Evolutionary conservation across 2,329 filamentous ascomycete species (phyloP).

Genomic region (Alternaria tenuissima): DNA sequence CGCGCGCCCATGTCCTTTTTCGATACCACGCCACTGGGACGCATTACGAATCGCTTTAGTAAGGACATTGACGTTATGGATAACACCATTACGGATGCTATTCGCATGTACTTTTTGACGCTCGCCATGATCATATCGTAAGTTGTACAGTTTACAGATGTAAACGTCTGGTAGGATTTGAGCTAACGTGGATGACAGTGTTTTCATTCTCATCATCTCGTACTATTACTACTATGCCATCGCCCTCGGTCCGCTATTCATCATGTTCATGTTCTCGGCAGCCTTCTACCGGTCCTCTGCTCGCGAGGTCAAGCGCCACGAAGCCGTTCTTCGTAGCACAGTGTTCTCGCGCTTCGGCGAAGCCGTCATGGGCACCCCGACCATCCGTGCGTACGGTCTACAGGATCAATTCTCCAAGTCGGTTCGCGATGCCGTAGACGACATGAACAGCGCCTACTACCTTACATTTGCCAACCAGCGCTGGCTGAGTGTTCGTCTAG

Average conservation of each 20-base stretch:
- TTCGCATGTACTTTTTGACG: conserved; percentile 92
- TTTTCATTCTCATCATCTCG: conserved; percentile 91
- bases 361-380: conserved; percentile 81
- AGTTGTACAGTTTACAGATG: conserved; percentile 2
- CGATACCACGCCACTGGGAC: conserved; percentile 92
- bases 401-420: conserved; percentile 75
- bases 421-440: conserved; percentile 77
- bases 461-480: conserved; percentile 95
- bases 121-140: conserved; percentile 75
- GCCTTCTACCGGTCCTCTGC: conserved; percentile 91
- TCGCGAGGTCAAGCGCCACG: conserved; percentile 92
- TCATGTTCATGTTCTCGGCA: conserved; percentile 82
- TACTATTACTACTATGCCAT: conserved; percentile 90
- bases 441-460: conserved; percentile 95
- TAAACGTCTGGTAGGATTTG: not conserved
- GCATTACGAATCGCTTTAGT: conserved; percentile 96
- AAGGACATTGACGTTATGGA: conserved; percentile 98
- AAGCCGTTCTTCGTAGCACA: conserved; percentile 83
- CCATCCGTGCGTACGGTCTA: conserved; percentile 88
- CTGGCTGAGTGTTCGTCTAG: conserved; percentile 87
- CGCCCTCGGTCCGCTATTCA: conserved; percentile 72
- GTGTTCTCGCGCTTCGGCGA: conserved; percentile 94
- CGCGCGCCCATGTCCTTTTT: conserved; percentile 86
- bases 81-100: conserved; percentile 85
- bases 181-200: conserved; percentile 53